phyloP scores from a whole-genome alignment of 352 stramenopile species.

The Globisporangium iwayamae region DNA sequence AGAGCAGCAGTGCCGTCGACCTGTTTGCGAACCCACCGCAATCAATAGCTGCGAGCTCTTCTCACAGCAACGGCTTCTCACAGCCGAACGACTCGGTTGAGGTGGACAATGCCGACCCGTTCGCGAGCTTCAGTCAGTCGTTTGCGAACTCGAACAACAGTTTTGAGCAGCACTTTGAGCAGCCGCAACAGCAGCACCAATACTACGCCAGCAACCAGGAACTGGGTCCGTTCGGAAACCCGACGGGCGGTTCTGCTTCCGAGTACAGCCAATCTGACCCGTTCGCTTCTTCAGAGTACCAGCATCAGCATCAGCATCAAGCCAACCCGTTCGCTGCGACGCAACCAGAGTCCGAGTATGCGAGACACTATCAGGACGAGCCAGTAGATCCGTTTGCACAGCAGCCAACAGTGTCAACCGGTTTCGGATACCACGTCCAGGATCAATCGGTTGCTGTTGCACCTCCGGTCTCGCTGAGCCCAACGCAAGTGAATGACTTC shows the following conservation, averaged over 20 bases:
- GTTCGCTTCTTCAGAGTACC: not conserved
- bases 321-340: conserved; percentile 19
- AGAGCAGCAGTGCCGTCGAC: not conserved
- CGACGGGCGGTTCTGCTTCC: not conserved
- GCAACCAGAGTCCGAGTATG: not conserved
- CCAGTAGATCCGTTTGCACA: conserved; percentile 7
- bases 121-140: not conserved
- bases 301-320: not conserved
- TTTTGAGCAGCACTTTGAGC: conserved; percentile 10
- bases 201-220: conserved; percentile 9
- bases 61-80: conserved; percentile 3
- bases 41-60: not conserved
- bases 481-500: conserved; percentile 27
- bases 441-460: not conserved
- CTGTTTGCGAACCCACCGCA: conserved; percentile 4
- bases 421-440: conserved; percentile 4
- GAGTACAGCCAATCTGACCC: not conserved
- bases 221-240: not conserved
- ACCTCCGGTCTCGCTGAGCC: conserved; percentile 8
- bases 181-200: conserved; percentile 4
- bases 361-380: not conserved
- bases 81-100: not conserved
- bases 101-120: not conserved
- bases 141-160: not conserved
- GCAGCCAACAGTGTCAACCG: not conserved